phyloP scores from a whole-genome alignment of 176 grass and related monocot genomes.

The Ananas comosus region DNA sequence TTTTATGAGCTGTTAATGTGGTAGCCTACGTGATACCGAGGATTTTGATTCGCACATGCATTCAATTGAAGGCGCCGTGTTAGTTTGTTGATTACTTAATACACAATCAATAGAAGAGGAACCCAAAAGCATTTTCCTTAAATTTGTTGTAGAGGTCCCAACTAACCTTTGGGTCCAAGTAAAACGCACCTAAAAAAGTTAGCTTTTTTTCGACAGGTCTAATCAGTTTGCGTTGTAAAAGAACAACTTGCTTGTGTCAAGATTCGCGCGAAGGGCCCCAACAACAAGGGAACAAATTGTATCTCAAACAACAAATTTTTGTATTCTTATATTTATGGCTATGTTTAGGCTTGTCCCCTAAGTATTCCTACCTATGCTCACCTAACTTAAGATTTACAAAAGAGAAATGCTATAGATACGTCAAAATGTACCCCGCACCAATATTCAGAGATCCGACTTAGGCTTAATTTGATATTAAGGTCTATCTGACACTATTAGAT shows the following conservation, averaged over 20 bases:
- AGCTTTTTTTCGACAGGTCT: not conserved
- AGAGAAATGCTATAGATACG: too few relatives aligned
- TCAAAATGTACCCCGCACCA: too few relatives aligned
- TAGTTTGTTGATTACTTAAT: too few relatives aligned
- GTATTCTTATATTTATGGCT: conserved; percentile 10
- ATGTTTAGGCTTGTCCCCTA: conserved; percentile 20
- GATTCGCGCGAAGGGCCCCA: not conserved
- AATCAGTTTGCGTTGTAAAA: not conserved
- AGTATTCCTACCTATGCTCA: conserved; percentile 3
- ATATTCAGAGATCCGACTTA: too few relatives aligned
- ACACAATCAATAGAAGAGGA: too few relatives aligned
- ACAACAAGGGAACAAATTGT: not conserved
- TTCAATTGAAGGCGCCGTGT: too few relatives aligned
- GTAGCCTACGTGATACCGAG: not conserved
- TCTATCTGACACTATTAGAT: too few relatives aligned
- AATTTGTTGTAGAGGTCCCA: not conserved
- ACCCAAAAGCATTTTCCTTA: not conserved
- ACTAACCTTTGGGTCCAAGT: not conserved
- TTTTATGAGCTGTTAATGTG: not conserved
- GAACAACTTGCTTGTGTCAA: not conserved
- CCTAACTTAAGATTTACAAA: not conserved
- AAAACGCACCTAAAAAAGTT: not conserved
- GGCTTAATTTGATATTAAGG: too few relatives aligned
- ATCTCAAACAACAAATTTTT: conserved; percentile 1
- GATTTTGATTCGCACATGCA: too few relatives aligned